These are phyloP conservation scores for Verticillium isaacii DNA, from an alignment of 2,329 filamentous ascomycete species.

Conservation along the genomic window DNA sequence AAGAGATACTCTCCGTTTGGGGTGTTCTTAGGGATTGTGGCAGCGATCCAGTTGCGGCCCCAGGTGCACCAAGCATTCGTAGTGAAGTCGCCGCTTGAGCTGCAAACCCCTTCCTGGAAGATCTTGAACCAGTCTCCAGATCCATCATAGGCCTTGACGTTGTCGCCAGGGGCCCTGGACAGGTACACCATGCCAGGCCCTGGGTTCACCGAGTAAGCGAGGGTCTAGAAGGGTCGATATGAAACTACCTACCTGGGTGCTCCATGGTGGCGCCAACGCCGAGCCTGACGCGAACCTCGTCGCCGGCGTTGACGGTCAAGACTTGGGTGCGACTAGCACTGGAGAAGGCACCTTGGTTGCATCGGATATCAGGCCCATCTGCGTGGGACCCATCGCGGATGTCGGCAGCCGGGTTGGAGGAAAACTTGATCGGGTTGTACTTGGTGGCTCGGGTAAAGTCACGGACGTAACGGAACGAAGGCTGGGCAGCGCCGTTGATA, in stretches of 20 bases:
- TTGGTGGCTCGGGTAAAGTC: slow-evolving; percentile 17
- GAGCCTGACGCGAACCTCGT: slow-evolving; percentile 15
- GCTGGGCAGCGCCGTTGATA: slow-evolving; percentile 14
- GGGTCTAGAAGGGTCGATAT: neutral
- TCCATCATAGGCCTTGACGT: slow-evolving; percentile 21
- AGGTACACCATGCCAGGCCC: slow-evolving; percentile 19
- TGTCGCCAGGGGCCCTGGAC: slow-evolving; percentile 18
- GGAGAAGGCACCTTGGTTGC: slow-evolving; percentile 22
- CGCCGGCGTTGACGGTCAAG: slow-evolving; percentile 17
- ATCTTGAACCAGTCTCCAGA: slow-evolving; percentile 22
- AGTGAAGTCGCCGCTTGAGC: slow-evolving; percentile 13
- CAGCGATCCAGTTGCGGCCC: slow-evolving; percentile 19
- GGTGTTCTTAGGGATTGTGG: slow-evolving; percentile 25
- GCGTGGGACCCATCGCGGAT: slow-evolving; percentile 16
- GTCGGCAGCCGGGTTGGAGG: slow-evolving; percentile 16
- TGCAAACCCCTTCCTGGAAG: slow-evolving; percentile 17
- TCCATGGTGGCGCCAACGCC: slow-evolving; percentile 14
- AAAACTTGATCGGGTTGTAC: slow-evolving; percentile 23
- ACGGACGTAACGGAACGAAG: slow-evolving; percentile 17
- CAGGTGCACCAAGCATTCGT: slow-evolving; percentile 17
- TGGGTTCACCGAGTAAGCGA: neutral
- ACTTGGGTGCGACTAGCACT: slow-evolving; percentile 15
- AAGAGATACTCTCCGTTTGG: slow-evolving; percentile 31
- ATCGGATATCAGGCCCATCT: slow-evolving; percentile 19
- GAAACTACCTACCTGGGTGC: slow-evolving; percentile 12